Conservation (phyloP, 495 filamentous ascomycete genomes). For the Ramalina intermedia region DNA sequence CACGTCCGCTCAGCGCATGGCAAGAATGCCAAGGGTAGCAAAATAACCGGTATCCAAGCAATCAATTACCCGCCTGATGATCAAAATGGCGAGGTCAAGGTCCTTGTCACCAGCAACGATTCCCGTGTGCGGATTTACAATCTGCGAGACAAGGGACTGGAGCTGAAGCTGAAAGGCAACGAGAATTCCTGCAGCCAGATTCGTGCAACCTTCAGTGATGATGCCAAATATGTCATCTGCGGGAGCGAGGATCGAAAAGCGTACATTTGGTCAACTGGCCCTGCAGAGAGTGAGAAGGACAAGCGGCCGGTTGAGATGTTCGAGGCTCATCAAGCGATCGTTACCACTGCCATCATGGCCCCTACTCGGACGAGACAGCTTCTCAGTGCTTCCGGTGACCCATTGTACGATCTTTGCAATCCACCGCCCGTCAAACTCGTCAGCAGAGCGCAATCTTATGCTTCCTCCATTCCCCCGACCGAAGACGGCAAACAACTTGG, state of each 20-base stretch:
- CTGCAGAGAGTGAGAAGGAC: slow-evolving; percentile 44
- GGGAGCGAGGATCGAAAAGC: slow-evolving; percentile 83
- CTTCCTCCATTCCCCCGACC: slow-evolving; percentile 25
- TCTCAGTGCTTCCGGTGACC: slow-evolving; percentile 70
- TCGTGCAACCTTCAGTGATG: slow-evolving; percentile 74
- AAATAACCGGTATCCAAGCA: slow-evolving; percentile 89
- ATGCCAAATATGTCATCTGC: slow-evolving; percentile 76
- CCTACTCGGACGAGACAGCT: slow-evolving; percentile 64
- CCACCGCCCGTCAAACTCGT: slow-evolving; percentile 81
- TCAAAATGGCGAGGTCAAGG: slow-evolving; percentile 59
- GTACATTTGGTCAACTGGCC: slow-evolving; percentile 71
- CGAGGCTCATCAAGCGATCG: slow-evolving; percentile 76
- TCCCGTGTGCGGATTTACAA: slow-evolving; percentile 88
- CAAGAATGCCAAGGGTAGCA: slow-evolving; percentile 89
- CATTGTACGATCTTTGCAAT: slow-evolving; percentile 91
- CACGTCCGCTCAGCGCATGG: slow-evolving; percentile 83
- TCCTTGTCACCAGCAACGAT: slow-evolving; percentile 91
- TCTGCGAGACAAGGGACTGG: slow-evolving; percentile 64
- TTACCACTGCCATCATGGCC: slow-evolving; percentile 76
- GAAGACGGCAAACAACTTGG: slow-evolving; percentile 8
- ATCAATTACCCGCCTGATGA: slow-evolving; percentile 45
- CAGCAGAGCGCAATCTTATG: slow-evolving; percentile 46
- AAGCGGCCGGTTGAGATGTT: slow-evolving; percentile 75
- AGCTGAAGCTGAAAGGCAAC: slow-evolving; percentile 85
- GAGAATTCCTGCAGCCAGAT: slow-evolving; percentile 90